Base-by-base conservation (phyloP, 495 filamentous ascomycete genomes). In the Cryomyces minteri region DNA sequence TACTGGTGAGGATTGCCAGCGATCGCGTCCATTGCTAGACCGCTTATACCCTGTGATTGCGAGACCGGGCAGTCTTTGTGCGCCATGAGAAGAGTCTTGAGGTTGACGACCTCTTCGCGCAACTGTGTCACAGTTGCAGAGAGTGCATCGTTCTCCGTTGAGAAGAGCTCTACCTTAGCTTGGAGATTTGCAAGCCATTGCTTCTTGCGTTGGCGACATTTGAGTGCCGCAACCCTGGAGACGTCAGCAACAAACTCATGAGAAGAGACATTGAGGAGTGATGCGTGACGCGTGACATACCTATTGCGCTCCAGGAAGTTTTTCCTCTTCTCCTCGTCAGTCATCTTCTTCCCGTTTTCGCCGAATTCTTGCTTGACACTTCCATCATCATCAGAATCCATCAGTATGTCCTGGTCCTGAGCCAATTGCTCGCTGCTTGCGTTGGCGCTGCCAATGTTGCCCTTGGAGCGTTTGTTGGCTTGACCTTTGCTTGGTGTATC, bases 131-230 rank as follows among this genome's bases (percentile, higher is more conserved):
- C 87, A 40, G 88, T 85, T 5, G 76, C 70, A 14, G 80, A 83
- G 42, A 98, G 72, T 5, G 74, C 76, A 54, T 98, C 90, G 53
- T 96, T 96, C 65, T 98, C 90, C 4, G 69, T 76, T 36, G 76
- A 84, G 56, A 82, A 96, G 39, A 94, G 64, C 57, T 98, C 90
- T 31, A 96, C 90, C 61, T 98, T 98, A 25, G 73, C 74, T 62
- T 98, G 90, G 3, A 98, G 72, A 57, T 94, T 98, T 11, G 84
- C 82, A 39, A 98, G 76, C 90, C 90, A 98, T 59, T 96, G 90
- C 68, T 98, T 98, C 70, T 98, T 98, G 5, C 90, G 79, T 60
- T 98, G 90, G 45, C 90, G 80, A 66, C 90, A 98, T 61, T 98
- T 98, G 43, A 98, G 68, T 28, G 90, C 90, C 34, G 90, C 90